Evolutionary conservation across 129 eudicot species (phyloP), one percentile per base, ranked within the genome.

Genomic region (Dittrichia graveolens): DNA sequence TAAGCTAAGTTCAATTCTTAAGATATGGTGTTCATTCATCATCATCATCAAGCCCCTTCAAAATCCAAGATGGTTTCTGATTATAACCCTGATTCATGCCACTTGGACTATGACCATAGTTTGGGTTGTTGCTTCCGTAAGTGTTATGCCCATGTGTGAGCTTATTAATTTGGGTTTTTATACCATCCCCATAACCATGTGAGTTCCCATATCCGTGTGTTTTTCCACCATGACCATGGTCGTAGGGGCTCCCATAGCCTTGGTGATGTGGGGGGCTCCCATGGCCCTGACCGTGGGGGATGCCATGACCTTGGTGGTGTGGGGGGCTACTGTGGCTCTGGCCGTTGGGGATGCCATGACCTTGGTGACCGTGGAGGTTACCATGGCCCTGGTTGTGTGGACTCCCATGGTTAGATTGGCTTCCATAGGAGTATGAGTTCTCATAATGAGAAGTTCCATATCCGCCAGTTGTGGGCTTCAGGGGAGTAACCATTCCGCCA

Each of bases 11-110:
- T 50, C 58, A 44, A 31, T 12, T 37, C 44, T 35, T 35, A 54
- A n/a, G n/a, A n/a, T n/a, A n/a, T 24, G 61, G 58, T 80, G 45
- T 71, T 50, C 73, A 80, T 60, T 84, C 85, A 15, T 77, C 85
- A 15, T 77, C 80, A 18, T 67, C 82, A 7, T 76, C 84, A 31
- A 84, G 72, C n/a, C 74, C 75, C 80, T 84, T 84, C 44, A 76
- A 37, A 57, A 46, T 69, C 88, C 88, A 84, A 34, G 72, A 47
- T 9, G 69, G 66, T 69, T 66, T 63, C 63, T 76, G 67, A 54
- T 43, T 43, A n/a, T 75, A 71, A 67, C 77, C 84, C 31, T 80
- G 78, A 70, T 69, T 74, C 50, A 35, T 8, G 34, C 66, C 73
- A 46, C 47, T 75, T 6, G 56, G 44, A 75, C 24, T 53, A 10